Percentiles rank a stretch among this genome's conserved stretches.
Conservation (phyloP, 192 early-diverging fungal genomes). For the Coemansia sp. region DNA sequence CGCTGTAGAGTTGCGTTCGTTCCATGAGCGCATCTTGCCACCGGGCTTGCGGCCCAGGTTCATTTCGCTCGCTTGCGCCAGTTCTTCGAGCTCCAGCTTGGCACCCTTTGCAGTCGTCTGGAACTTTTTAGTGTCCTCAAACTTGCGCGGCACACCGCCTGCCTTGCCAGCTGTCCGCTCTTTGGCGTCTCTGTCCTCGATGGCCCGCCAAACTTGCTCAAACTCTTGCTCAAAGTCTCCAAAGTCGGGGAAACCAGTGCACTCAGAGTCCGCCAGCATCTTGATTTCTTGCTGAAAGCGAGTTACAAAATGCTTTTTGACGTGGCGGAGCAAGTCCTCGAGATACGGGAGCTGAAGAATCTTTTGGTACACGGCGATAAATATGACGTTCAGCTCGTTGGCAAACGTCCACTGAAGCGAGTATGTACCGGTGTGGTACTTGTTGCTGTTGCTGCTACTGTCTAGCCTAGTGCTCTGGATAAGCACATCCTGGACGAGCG, state of each 20-base stretch:
- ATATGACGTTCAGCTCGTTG: constrained; percentile 78
- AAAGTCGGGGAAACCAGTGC: constrained; percentile 32
- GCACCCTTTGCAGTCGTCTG: constrained; percentile 60
- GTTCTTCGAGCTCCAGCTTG: constrained; percentile 48
- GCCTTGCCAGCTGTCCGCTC: constrained; percentile 35
- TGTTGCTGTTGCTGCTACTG: constrained; percentile 61
- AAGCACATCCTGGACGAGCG: constrained; percentile 72
- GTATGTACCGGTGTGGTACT: constrained; percentile 61
- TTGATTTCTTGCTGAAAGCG: constrained; percentile 51
- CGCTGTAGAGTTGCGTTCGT: constrained; percentile 12
- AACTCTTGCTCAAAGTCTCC: constrained; percentile 67
- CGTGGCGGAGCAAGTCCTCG: constrained; percentile 72
- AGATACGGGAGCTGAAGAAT: constrained; percentile 81
- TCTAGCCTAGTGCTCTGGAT: constrained; percentile 67
- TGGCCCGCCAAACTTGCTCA: constrained; percentile 58
- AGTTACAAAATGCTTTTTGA: constrained; percentile 65
- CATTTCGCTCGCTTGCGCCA: constrained; percentile 37
- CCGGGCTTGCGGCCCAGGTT: constrained; percentile 3
- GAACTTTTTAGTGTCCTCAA: constrained; percentile 77
- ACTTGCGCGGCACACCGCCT: constrained; percentile 64
- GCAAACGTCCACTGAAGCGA: constrained; percentile 76
- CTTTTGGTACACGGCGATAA: constrained; percentile 85
- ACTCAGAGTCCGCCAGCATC: constrained; percentile 15
- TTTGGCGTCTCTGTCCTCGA: constrained; percentile 65
- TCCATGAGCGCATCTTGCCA: constrained; percentile 39